Evolutionary conservation across 345 rosid species (phyloP).

Genomic region (Clausena lansium): DNA sequence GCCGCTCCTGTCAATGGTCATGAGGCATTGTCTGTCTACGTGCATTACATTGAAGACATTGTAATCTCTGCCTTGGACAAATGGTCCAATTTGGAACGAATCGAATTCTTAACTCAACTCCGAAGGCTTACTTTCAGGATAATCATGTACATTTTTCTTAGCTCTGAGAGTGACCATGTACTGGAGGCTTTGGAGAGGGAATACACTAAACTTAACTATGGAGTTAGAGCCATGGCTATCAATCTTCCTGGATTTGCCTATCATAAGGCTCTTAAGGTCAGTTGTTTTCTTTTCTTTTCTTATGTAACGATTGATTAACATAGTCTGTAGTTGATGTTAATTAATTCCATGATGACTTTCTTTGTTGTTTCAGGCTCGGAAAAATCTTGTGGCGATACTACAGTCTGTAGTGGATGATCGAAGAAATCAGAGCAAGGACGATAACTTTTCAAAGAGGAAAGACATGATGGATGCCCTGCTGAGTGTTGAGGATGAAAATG

Average conservation of each 20-base stretch:
- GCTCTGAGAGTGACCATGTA: slow-evolving; percentile 57
- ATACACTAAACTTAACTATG: slow-evolving; percentile 69
- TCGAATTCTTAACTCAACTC: slow-evolving; percentile 65
- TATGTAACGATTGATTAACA: background rate
- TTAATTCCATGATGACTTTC: background rate
- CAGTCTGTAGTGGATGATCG: slow-evolving; percentile 60
- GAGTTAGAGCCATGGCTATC: slow-evolving; percentile 86
- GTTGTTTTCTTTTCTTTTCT: background rate
- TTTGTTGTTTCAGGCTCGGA: slow-evolving; percentile 56
- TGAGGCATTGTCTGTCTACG: slow-evolving; percentile 67
- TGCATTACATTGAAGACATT: slow-evolving; percentile 60
- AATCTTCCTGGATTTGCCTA: slow-evolving; percentile 88
- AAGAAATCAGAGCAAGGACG: slow-evolving; percentile 36
- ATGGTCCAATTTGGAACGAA: slow-evolving; percentile 63
- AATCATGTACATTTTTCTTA: slow-evolving; percentile 76
- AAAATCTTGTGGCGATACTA: slow-evolving; percentile 54
- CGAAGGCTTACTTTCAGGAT: slow-evolving; percentile 80
- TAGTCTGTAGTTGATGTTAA: background rate
- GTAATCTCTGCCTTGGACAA: slow-evolving; percentile 49
- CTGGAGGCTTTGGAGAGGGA: slow-evolving; percentile 74
- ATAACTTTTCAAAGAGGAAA: slow-evolving; percentile 25
- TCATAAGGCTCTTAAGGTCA: slow-evolving; percentile 76
- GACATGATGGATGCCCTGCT: slow-evolving; percentile 83
- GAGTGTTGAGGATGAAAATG: slow-evolving; percentile 65
- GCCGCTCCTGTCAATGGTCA: slow-evolving; percentile 77